Percentiles rank a stretch among this genome's conserved stretches.
Evolutionary conservation across 176 grass and related monocot species (phyloP).

Genomic region (Cenchrus purpureus): DNA sequence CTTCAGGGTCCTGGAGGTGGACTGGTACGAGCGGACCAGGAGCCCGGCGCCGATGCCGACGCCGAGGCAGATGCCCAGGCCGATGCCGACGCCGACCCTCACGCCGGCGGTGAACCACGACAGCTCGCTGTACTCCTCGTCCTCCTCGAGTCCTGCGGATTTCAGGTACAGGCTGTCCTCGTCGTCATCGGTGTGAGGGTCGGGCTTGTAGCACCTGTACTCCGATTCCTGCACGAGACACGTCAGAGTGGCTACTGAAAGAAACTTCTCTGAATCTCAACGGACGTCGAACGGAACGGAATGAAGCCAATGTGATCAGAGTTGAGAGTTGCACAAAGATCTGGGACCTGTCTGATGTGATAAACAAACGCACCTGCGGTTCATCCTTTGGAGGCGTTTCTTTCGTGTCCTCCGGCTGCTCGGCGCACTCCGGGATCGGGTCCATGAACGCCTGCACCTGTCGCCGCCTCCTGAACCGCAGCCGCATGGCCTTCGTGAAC

Average conservation of each 20-base stretch:
- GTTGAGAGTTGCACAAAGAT: not conserved
- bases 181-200: slow-evolving; percentile 30
- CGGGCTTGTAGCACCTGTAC: slow-evolving; percentile 69
- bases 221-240: slow-evolving; percentile 42
- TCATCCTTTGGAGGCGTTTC: slow-evolving; percentile 19
- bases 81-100: slow-evolving; percentile 77
- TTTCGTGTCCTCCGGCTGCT: slow-evolving; percentile 28
- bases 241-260: not conserved
- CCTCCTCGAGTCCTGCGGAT: slow-evolving; percentile 8
- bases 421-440: slow-evolving; percentile 62
- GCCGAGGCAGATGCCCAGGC: slow-evolving; percentile 81
- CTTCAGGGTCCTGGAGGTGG: slow-evolving; percentile 64
- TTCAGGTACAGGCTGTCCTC: slow-evolving; percentile 33
- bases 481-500: slow-evolving; percentile 66
- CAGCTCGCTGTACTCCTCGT: slow-evolving; percentile 54
- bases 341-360: not conserved
- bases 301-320: not conserved
- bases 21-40: slow-evolving; percentile 72
- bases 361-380: not conserved
- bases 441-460: slow-evolving; percentile 51
- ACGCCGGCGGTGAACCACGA: slow-evolving; percentile 90
- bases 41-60: slow-evolving; percentile 77
- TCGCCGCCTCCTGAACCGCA: slow-evolving; percentile 43
- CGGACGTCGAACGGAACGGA: not conserved
- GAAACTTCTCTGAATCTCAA: not conserved